Evolutionary conservation across 768 basidiomycete species (phyloP).

Genomic region (Fibroporia radiculosa): DNA sequence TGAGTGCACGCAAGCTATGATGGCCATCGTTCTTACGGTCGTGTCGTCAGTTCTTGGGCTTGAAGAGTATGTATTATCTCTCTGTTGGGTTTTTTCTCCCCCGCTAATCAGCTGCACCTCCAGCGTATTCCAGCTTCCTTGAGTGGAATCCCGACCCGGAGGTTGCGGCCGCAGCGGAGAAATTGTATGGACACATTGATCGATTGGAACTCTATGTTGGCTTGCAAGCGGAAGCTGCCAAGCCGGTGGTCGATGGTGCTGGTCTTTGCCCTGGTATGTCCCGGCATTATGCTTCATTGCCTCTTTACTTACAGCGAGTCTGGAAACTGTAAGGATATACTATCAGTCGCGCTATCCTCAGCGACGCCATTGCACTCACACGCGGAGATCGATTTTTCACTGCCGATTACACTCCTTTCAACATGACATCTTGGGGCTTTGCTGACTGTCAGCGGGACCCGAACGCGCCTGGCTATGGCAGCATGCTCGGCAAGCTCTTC

Average conservation of each 20-base stretch:
- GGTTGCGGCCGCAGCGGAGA: constrained; percentile 66
- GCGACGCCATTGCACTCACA: constrained; percentile 80
- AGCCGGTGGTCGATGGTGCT: constrained; percentile 68
- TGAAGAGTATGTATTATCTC: constrained; percentile 48
- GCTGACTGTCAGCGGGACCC: constrained; percentile 74
- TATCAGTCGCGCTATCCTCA: constrained; percentile 76
- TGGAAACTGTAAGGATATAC: constrained; percentile 50
- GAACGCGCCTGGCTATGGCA: constrained; percentile 66
- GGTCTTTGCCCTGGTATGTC: constrained; percentile 73
- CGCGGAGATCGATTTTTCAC: constrained; percentile 82
- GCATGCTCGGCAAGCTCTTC: constrained; percentile 66
- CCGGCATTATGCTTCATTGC: background rate
- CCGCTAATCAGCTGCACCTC: background rate
- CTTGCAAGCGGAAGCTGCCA: constrained; percentile 70
- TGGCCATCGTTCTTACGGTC: background rate
- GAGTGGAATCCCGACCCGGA: constrained; percentile 77
- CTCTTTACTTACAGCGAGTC: background rate
- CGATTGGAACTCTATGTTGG: constrained; percentile 77
- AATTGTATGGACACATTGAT: constrained; percentile 69
- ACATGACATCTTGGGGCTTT: constrained; percentile 80
- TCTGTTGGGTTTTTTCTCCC: background rate
- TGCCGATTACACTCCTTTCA: constrained; percentile 72
- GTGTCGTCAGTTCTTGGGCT: constrained; percentile 51
- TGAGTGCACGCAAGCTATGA: constrained; percentile 12
- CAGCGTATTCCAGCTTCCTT: constrained; percentile 61